Conservation (phyloP, 1,284 basidiomycete genomes). For the Lignosus rhinocerotis region DNA sequence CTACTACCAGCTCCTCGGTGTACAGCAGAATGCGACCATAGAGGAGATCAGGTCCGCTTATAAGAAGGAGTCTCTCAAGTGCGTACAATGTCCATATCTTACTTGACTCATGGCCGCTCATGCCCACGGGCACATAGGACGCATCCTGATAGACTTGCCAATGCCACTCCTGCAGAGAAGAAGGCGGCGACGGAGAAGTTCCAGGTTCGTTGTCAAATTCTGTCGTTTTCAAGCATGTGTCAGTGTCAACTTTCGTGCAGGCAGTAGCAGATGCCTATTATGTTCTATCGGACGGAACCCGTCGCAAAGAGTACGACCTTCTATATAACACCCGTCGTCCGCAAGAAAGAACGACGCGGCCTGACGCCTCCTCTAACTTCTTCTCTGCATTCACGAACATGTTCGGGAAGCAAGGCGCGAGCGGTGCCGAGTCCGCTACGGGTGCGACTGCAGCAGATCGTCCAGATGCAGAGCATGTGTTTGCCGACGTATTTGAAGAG, state of each 20-base stretch:
- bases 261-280: conserved; percentile 96
- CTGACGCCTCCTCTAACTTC: conserved; percentile 71
- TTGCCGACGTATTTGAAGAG: conserved; percentile 90
- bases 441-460: conserved; percentile 42
- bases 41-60: conserved; percentile 84
- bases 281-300: conserved; percentile 82
- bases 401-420: conserved; percentile 48
- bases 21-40: conserved; percentile 59
- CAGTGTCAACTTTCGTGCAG: conserved; percentile 37
- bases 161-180: conserved; percentile 72
- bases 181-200: conserved; percentile 80
- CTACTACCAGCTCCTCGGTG: conserved; percentile 68
- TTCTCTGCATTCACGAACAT: conserved; percentile 77
- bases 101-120: not conserved
- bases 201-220: conserved; percentile 49
- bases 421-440: conserved; percentile 31
- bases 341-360: conserved; percentile 56
- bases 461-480: conserved; percentile 81
- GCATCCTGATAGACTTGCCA: conserved; percentile 87
- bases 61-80: conserved; percentile 77
- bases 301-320: conserved; percentile 81
- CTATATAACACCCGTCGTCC: conserved; percentile 57
- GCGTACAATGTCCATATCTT: conserved; percentile 2
- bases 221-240: not conserved
- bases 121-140: conserved; percentile 50